A percentile compares a stretch with the other conserved stretches of the same genome.
phyloP scores from a whole-genome alignment of 2,329 filamentous ascomycete species.

The Diaporthe vaccinii region DNA sequence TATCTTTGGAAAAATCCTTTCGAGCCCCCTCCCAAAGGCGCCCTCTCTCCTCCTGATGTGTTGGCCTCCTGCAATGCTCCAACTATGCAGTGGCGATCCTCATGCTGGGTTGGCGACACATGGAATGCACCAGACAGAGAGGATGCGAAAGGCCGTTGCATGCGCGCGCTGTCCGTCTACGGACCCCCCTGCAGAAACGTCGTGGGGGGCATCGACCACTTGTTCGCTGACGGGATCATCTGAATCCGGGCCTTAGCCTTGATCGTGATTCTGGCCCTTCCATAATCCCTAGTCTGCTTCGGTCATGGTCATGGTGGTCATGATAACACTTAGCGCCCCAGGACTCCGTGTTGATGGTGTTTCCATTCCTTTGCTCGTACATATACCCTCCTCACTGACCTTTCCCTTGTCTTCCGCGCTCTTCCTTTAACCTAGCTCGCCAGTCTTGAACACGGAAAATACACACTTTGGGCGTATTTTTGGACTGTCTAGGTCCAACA shows the following conservation, averaged over 20 bases:
- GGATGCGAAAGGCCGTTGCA: conserved; percentile 20
- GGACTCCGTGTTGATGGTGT: conserved; percentile 19
- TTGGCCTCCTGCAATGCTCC: conserved; percentile 1
- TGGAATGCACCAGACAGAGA: not conserved
- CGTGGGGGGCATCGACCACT: not conserved
- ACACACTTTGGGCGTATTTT: not conserved
- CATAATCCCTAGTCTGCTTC: conserved; percentile 35
- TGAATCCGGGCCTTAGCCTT: not conserved
- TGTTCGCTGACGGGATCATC: conserved; percentile 6
- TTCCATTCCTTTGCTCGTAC: not conserved
- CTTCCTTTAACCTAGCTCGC: not conserved
- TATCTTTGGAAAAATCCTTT: conserved; percentile 32
- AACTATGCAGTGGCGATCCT: conserved; percentile 32
- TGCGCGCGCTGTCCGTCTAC: not conserved
- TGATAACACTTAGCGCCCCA: conserved; percentile 3
- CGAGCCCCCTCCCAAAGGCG: not conserved
- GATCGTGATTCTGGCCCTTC: conserved; percentile 31
- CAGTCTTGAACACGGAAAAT: not conserved
- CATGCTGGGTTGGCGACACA: not conserved
- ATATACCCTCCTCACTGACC: conserved; percentile 17
- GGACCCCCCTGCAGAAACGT: conserved; percentile 9
- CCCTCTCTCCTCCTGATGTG: not conserved
- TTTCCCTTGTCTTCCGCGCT: not conserved
- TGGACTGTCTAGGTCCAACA: too few relatives aligned
- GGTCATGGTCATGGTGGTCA: conserved; percentile 25